Evolutionary conservation across 2,329 filamentous ascomycete species (phyloP), one percentile per base, ranked within the genome.

Genomic region (Albophoma yamanashiensis): DNA sequence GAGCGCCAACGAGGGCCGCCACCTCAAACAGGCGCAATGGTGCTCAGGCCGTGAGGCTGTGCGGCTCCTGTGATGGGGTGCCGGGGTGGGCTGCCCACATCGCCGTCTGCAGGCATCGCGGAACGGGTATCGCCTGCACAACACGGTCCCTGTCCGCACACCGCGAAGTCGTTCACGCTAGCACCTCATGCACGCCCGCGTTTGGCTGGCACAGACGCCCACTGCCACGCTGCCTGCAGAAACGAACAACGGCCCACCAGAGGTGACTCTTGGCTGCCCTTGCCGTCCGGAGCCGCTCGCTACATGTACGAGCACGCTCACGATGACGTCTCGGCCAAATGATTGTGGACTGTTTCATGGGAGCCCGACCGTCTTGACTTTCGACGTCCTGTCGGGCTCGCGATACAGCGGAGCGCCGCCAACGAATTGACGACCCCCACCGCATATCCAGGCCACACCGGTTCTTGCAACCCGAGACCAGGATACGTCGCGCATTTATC

Each of bases 1-100:
- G 53, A 56, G 39, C 55, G 38, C 36, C 55, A 27, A 43, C 39
- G 14, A 27, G n/a, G 38, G 31, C 63, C 57, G 62, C 63, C 58
- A 63, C 59, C 11, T 17, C 20, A 15, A 36, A n/a, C 27, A 22
- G 27, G 17, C 8, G 27, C 50, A n/a, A n/a, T 4, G 9, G 17
- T 22, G 9, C 27, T 36, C 50, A n/a, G 11, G 31, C 50, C 20
- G 4, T 15, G 20, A 38, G 31, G 31, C 31, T 22, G 20, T 38
- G 20, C 22, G 14, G 31, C 50, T 55, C 27, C 43, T 47, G 11
- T 38, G 31, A 36, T 36, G 8, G 31, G 50, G 31, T 38, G 31
- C 22, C n/a, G 8, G 31, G 50, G 31, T 22, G 11, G 31, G 31
- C 50, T 15, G 31, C 20, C 17, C 50, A 36, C 4, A 22, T 36